Evolutionary conservation across 495 filamentous ascomycete species (phyloP).

Genomic region (Neurospora sp.): DNA sequence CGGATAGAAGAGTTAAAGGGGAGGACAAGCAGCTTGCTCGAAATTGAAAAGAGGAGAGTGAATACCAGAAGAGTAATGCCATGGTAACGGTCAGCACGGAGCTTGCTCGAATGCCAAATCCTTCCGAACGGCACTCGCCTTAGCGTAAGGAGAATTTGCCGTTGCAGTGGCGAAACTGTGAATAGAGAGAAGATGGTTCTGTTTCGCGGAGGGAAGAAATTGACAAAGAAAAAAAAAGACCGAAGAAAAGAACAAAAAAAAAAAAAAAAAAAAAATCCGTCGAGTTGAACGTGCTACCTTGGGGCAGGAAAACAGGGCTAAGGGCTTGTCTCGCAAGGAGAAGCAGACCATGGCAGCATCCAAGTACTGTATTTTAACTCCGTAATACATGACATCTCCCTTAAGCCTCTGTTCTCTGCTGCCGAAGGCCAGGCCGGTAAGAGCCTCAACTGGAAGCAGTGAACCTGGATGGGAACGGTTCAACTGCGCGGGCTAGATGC

Average conservation of each 20-base stretch:
- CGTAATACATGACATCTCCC: neutral
- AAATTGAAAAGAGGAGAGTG: neutral
- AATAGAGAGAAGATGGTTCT: neutral
- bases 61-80: neutral
- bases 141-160: neutral
- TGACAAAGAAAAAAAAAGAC: neutral
- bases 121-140: neutral
- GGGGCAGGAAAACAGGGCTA: neutral
- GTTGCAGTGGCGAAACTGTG: neutral
- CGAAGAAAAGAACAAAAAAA: neutral
- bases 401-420: neutral
- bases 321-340: neutral
- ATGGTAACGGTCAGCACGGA: neutral
- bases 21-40: neutral
- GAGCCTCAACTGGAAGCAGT: neutral
- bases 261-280: neutral
- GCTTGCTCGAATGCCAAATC: neutral
- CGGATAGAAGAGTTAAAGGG: neutral
- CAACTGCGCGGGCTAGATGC: neutral
- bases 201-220: neutral
- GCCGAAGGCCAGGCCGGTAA: neutral
- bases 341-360: neutral
- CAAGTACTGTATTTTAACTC: neutral
- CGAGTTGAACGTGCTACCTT: neutral
- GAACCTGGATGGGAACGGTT: neutral